Evolutionary conservation across 148 eudicot species (phyloP), one percentile per base, ranked within the genome.

Genomic region (Spergularia marina): DNA sequence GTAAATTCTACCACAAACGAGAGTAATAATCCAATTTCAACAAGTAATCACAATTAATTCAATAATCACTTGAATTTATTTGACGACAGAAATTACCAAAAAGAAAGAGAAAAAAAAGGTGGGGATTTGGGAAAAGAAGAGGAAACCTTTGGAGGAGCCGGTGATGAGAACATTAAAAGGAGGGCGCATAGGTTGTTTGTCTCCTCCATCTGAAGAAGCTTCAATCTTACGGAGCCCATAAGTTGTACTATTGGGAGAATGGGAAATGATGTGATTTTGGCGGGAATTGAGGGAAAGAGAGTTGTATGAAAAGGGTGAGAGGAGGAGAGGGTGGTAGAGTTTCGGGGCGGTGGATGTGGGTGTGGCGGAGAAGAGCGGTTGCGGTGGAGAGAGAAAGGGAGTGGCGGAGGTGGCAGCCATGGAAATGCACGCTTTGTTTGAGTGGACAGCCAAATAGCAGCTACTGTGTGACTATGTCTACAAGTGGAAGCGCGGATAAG

Each of bases 121-220:
- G 3, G 34, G 7, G 6, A n/a, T n/a, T n/a, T n/a, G n/a, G n/a
- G n/a, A n/a, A 15, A 39, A 12, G 41, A 25, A 16, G 21, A 21
- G 12, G 1, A 51, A 5, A 83, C 98, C 98, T 88, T 89, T 93
- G 20, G 92, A 79, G 10, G 97, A 89, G 55, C 98, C 98, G 63
- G 97, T 93, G 76, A 93, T 93, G 75, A 93, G 78, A 51, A 93
- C 92, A 65, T 91, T 89, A 74, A 87, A 91, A 75, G 98, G 97
- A 72, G 97, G 94, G 63, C 63, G 72, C 94, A 88, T 93, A 40
- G 90, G 81, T 72, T 86, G 86, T 72, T 61, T 77, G 10, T 71
- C 62, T 2, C 60, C 62, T 2, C 60, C 79, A 70, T 59, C 67
- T 39, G 40, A 61, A 30, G 77, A 60, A 62, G 76, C 77, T 57